Base-by-base conservation (phyloP, 331 rosid species). In the Malus hybrid region DNA sequence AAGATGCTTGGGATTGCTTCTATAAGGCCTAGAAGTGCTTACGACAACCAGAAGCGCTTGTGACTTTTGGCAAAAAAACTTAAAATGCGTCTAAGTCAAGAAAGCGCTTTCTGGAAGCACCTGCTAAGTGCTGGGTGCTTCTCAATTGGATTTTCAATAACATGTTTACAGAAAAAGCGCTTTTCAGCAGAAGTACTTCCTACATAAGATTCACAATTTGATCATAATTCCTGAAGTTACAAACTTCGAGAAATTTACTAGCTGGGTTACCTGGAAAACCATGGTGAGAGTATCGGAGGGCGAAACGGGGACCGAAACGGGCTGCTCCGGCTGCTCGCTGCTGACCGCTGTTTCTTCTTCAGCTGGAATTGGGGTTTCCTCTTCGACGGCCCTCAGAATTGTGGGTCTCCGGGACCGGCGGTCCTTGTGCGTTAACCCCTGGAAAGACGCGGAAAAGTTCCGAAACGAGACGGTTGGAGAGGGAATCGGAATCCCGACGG, bases 261-360 rank as follows among this genome's bases (percentile, higher is more conserved):
- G 7, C 26, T 9, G 28, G 33, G 77, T 70, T 34, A 91, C 97
- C 97, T 88, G 97, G 84, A 93, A 91, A 82, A 88, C 73, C 97
- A 93, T 93, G 58, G 88, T 86, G 82, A 93, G 97, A 22, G 85
- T 85, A 11, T 93, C 97, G 1, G 96, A 87, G 0, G 98, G 86
- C 6, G 92, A 93, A 82, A 93, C 82, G 29, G 96, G 91, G 6
- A 91, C 93, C 14, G 88, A 86, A 75, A 93, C 97, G n/a, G 96
- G 65, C 74, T 76, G 90, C 68, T 79, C 69, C 70, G 60, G 72
- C 75, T 70, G 67, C 73, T 62, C 77, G 84, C 42, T 33, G 22
- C 18, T 20, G n/a, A 39, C 46, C 46, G 68, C 34, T 74, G 66
- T 78, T 39, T 75, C 83, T 77, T 68, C 83, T 78, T 76, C 78